phyloP scores from a whole-genome alignment of 257 asterid species.

The Datura wrightii region DNA sequence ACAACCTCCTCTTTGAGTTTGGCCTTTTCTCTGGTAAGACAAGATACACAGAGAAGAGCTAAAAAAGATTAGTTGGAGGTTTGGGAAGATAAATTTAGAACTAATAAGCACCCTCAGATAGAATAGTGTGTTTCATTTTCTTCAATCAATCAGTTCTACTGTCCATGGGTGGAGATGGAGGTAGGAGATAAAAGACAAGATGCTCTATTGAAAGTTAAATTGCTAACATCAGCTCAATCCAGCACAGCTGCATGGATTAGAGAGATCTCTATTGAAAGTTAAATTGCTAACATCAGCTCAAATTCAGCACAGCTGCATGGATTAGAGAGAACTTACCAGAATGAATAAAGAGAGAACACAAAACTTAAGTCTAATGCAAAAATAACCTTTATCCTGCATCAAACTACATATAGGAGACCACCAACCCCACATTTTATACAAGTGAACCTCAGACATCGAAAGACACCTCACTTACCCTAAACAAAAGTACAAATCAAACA shows the following conservation, averaged over 20 bases:
- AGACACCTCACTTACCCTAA: background rate
- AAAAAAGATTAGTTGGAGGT: constrained; percentile 25
- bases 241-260: constrained; percentile 23
- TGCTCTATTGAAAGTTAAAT: constrained; percentile 18
- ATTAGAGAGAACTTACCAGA: constrained; percentile 17
- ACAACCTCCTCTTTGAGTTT: constrained; percentile 77
- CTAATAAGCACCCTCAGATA: background rate
- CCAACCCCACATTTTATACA: constrained; percentile 29
- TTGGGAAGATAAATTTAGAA: constrained; percentile 7
- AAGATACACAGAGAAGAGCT: constrained; percentile 21
- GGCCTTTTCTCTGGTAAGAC: constrained; percentile 71
- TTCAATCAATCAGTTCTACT: background rate
- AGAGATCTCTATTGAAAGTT: constrained; percentile 2
- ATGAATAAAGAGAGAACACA: background rate
- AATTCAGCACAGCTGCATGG: constrained; percentile 18
- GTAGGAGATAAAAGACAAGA: constrained; percentile 29
- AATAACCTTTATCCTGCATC: constrained; percentile 19
- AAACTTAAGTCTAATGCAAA: constrained; percentile 2
- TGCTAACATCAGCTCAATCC: background rate
- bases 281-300: constrained; percentile 8
- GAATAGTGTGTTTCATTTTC: background rate
- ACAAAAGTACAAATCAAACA: constrained; percentile 7
- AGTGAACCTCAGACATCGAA: background rate
- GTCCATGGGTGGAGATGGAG: constrained; percentile 11
- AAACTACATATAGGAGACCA: background rate